Evolutionary conservation across 352 stramenopile genomes (phyloP), one percentile per base, ranked within the genome.

Genomic region (Phytophthora hybrid): DNA sequence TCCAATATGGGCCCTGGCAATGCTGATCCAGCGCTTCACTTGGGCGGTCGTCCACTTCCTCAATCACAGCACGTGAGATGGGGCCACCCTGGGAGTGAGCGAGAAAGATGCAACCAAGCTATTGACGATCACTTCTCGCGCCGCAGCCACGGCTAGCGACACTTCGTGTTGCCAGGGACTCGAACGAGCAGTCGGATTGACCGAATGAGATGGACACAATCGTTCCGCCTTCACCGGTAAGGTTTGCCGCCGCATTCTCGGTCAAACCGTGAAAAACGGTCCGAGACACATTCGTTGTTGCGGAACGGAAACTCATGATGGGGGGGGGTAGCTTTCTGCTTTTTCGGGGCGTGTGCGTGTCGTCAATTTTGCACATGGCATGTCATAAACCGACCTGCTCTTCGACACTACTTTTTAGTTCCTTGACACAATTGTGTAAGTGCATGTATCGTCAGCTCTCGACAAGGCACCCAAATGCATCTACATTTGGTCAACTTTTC

Each of bases 1-100:
- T 11, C 77, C 80, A 61, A 88, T 89, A 6, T 78, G 67, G 0
- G 66, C 59, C 3, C 79, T 77, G 5, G 83, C 77, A 9, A 88
- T 46, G 10, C 64, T 82, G 59, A 90, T 69, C 49, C 83, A 80
- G 21, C 62, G 71, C 41, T 83, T 66, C 14, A 77, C 71, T 4
- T 80, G 23, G 69, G 76, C 88, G 79, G 37, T 84, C 79, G 56
- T 88, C 77, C 80, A 84, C 84, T 26, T 84, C 65, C 61, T 90
- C 74, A 18, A 87, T 67, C 21, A 88, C 81, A 1, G 60, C 69
- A 3, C 81, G 77, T 10, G 79, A 77, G 18, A 88, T 71, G 4
- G 69, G n/a, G 0, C 64, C 79, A 26, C 79, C 79, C 14, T 87
- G 79, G 2, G 81, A 88, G 52, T 87, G 69, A 0, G 29, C 56